Percentiles rank a stretch among this genome's conserved stretches.
phyloP scores from a whole-genome alignment of 2,329 filamentous ascomycete species.

The Fusarium sp. region DNA sequence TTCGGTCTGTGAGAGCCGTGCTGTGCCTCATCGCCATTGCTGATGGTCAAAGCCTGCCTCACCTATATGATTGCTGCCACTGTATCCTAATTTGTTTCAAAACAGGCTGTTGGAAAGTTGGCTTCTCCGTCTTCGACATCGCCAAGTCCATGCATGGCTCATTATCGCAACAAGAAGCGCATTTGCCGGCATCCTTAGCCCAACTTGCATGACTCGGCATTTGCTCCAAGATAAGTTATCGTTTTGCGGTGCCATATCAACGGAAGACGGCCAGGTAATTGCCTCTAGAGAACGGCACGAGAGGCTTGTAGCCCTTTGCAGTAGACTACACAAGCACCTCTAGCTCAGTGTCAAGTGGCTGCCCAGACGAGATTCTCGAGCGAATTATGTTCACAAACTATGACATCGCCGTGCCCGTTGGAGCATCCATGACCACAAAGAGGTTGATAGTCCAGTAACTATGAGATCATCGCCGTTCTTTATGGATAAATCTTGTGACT shows the following conservation, averaged over 20 bases:
- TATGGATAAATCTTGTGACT: background rate
- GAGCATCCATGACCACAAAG: background rate
- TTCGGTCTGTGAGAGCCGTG: background rate
- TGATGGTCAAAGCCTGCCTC: constrained; percentile 2
- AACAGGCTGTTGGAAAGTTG: constrained; percentile 2
- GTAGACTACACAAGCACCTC: background rate
- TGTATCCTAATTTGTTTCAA: background rate
- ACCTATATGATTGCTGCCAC: background rate
- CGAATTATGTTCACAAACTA: background rate
- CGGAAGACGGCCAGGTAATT: background rate
- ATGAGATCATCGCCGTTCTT: background rate
- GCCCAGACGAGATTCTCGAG: background rate
- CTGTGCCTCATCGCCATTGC: constrained; percentile 8
- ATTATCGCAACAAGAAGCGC: background rate
- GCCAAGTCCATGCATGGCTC: background rate
- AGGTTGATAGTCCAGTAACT: background rate
- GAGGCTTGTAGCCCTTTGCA: background rate
- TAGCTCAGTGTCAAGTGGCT: background rate
- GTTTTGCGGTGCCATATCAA: background rate
- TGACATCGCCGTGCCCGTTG: background rate
- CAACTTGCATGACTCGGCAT: constrained; percentile 21
- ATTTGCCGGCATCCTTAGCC: constrained; percentile 15
- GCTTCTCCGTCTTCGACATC: constrained; percentile 10
- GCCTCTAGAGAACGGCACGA: background rate
- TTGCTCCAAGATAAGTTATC: constrained; percentile 30